Conservation (phyloP, 345 rosid genomes). For the Excoecaria cochinchinensis region DNA sequence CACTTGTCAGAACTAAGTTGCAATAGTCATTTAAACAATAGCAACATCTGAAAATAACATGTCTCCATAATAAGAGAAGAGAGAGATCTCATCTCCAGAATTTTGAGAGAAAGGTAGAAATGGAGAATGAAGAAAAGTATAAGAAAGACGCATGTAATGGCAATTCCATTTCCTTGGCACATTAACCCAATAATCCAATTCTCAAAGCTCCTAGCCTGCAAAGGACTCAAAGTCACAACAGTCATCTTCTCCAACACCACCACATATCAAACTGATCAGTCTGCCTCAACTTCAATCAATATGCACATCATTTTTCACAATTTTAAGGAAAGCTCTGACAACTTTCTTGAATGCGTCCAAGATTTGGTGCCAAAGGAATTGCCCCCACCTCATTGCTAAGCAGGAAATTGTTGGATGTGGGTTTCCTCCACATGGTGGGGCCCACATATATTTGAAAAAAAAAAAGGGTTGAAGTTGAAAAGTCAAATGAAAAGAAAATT, state of each 20-base stretch:
- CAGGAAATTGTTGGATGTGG: not conserved
- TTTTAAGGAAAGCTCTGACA: slow-evolving; percentile 15
- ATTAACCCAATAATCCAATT: slow-evolving; percentile 58
- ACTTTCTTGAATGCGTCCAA: slow-evolving; percentile 18
- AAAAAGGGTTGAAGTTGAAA: no score
- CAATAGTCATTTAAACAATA: no score
- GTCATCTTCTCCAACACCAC: slow-evolving; percentile 23
- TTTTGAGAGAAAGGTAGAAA: not conserved
- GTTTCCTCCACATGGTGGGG: no score
- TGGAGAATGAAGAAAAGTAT: slow-evolving; percentile 13
- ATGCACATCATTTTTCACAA: slow-evolving; percentile 34
- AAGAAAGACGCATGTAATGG: slow-evolving; percentile 33
- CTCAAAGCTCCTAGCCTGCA: slow-evolving; percentile 51
- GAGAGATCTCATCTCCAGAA: no score
- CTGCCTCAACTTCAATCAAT: slow-evolving; percentile 16
- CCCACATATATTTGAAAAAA: no score
- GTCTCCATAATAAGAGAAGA: no score
- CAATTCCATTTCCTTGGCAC: slow-evolving; percentile 50
- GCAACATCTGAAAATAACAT: no score
- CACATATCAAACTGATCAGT: slow-evolving; percentile 20
- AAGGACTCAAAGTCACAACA: slow-evolving; percentile 45
- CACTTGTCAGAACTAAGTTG: no score
- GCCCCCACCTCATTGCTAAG: slow-evolving; percentile 28
- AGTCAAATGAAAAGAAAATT: no score
- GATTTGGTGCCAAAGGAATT: slow-evolving; percentile 28